These are phyloP conservation scores for Dipteronia sinensis DNA, from an alignment of 345 rosid species.

Conservation along the genomic window DNA sequence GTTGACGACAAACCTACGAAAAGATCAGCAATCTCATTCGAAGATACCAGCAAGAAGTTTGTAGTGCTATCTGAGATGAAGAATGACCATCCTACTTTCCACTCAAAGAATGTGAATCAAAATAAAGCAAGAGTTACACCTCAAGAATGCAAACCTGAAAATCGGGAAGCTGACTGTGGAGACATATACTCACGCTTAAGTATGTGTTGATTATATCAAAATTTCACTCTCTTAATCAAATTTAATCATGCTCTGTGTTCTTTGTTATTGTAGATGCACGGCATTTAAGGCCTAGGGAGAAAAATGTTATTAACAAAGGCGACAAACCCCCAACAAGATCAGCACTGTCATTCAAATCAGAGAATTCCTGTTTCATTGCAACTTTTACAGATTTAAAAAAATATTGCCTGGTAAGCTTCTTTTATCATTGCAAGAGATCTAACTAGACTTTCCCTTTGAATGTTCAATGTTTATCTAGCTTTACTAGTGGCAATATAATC, in stretches of 20 bases:
- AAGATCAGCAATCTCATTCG: background rate
- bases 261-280: no score
- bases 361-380: constrained; percentile 7
- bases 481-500: background rate
- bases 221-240: background rate
- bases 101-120: background rate
- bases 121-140: background rate
- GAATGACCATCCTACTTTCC: background rate
- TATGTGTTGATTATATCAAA: background rate
- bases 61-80: background rate
- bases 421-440: background rate
- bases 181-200: background rate
- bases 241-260: background rate
- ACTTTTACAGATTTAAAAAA: no score
- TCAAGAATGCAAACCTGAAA: background rate
- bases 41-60: background rate
- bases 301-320: no score
- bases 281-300: background rate
- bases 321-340: background rate
- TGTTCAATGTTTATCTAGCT: no score
- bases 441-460: background rate
- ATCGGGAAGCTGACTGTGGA: background rate
- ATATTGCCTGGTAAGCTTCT: background rate
- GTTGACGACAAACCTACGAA: background rate
- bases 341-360: background rate